Percentiles rank a stretch among this genome's conserved stretches.
phyloP scores from a whole-genome alignment of 129 eudicot genomes.

The Saposhnikovia divaricata region DNA sequence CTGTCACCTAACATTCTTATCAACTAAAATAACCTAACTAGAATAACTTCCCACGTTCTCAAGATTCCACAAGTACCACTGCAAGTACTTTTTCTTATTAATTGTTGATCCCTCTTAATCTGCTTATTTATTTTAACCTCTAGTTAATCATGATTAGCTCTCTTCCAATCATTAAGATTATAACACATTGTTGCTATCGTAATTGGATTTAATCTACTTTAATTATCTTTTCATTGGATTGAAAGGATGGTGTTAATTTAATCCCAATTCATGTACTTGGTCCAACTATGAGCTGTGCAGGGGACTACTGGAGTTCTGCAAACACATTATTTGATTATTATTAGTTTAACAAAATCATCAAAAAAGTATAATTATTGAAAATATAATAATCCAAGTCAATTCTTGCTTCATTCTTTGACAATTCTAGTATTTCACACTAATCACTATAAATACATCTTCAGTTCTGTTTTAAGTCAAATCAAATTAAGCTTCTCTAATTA shows the following conservation, averaged over 20 bases:
- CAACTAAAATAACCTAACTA: neutral
- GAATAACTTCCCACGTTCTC: slow-evolving; percentile 19
- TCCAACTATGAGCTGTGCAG: slow-evolving; percentile 47
- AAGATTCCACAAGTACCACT: slow-evolving; percentile 14
- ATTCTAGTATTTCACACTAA: slow-evolving; percentile 8
- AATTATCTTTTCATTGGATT: neutral
- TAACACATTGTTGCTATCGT: slow-evolving; percentile 7
- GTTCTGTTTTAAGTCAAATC: slow-evolving; percentile 13
- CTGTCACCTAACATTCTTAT: neutral
- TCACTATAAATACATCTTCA: slow-evolving; percentile 47
- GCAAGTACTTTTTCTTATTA: slow-evolving; percentile 15
- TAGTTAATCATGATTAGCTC: slow-evolving; percentile 14
- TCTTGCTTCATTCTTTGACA: slow-evolving; percentile 12
- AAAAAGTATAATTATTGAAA: neutral
- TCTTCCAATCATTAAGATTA: slow-evolving; percentile 24
- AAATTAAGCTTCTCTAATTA: slow-evolving; percentile 7
- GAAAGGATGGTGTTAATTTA: neutral
- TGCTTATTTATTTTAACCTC: slow-evolving; percentile 5
- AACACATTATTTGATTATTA: neutral
- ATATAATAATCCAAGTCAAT: slow-evolving; percentile 28
- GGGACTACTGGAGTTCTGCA: slow-evolving; percentile 32
- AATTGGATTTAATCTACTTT: neutral
- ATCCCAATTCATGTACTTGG: slow-evolving; percentile 21
- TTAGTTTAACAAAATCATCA: neutral
- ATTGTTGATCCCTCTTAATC: neutral